Conservation (phyloP, 2,329 filamentous ascomycete genomes). For the Eutypa lata region DNA sequence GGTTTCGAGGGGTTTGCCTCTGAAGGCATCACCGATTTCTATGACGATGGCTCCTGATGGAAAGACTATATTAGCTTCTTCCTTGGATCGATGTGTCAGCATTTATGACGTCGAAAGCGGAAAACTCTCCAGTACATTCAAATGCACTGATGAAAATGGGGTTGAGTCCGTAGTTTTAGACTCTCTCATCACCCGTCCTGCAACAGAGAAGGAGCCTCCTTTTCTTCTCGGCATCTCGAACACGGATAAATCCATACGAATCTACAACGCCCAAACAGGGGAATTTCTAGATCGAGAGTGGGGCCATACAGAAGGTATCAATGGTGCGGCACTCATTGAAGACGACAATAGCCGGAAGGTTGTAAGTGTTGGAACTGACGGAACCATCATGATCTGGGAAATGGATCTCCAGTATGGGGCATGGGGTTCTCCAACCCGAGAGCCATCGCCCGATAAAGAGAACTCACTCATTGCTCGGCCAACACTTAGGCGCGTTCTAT, state of each 20-base stretch:
- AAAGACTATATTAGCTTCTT: conserved; percentile 55
- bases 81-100: conserved; percentile 58
- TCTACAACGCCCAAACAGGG: conserved; percentile 80
- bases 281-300: conserved; percentile 82
- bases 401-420: conserved; percentile 48
- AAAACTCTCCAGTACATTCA: conserved; percentile 70
- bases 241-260: conserved; percentile 89
- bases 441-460: conserved; percentile 54
- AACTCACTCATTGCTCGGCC: conserved; percentile 55
- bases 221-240: conserved; percentile 86
- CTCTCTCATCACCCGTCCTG: conserved; percentile 65
- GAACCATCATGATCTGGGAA: conserved; percentile 79
- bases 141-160: conserved; percentile 75
- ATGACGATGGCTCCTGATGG: conserved; percentile 69
- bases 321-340: conserved; percentile 72
- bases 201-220: conserved; percentile 51
- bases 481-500: conserved; percentile 81
- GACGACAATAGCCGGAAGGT: conserved; percentile 55
- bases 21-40: conserved; percentile 84
- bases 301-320: conserved; percentile 93
- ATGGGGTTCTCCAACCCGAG: conserved; percentile 41
- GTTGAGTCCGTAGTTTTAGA: conserved; percentile 81
- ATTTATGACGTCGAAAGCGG: conserved; percentile 65
- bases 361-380: conserved; percentile 75
- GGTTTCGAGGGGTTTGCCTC: conserved; percentile 70